Evolutionary conservation across 2,329 filamentous ascomycete species (phyloP), one percentile per base, ranked within the genome.

Genomic region (Aspergillus fructus): DNA sequence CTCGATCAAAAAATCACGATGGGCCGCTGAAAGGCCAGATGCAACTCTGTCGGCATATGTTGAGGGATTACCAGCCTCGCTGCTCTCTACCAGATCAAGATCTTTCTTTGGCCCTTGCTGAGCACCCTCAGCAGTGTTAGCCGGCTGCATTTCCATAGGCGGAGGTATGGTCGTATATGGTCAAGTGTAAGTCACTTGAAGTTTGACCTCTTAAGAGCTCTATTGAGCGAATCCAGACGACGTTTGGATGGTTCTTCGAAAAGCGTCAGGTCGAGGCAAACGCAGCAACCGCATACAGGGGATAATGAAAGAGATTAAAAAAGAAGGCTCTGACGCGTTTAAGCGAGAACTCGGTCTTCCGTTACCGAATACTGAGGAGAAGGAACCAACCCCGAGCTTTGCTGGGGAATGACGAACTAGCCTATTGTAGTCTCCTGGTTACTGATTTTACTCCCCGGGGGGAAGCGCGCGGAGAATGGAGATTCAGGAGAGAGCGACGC

Each of bases 1-100:
- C 48, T 78, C 64, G 9, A 85, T 67, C 23, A 85, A 72, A 67
- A 53, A 58, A 23, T 83, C 75, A n/a, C 64, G 65, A 57, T 74
- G 71, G 37, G 64, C 64, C 17, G 65, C 65, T 34, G 70, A 65
- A 5, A 73, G 60, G 21, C 62, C 60, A 45, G 66, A 66, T 53
- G 66, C 59, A 49, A 68, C 59, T 4, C 68, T 66, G 39, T 71
- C 68, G 27, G 59, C 63, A 33, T 68, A 66, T 15, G 59, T 69
- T 23, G 60, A 62, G 40, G 62, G 59, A 7, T 59, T 61, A n/a
- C 63, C 64, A 24, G 65, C 55, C 13, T 66, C 68, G 37, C 66
- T 65, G 24, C 66, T 71, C 59, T 72, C 70, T 34, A 72, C 60
- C 23, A 71, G 56, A 37, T 68, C 62, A 53, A 71, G 66, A 33